These are phyloP conservation scores for Jimgerdemannia flammicorona DNA, from an alignment of 192 early-diverging fungal species.

Conservation along the genomic window DNA sequence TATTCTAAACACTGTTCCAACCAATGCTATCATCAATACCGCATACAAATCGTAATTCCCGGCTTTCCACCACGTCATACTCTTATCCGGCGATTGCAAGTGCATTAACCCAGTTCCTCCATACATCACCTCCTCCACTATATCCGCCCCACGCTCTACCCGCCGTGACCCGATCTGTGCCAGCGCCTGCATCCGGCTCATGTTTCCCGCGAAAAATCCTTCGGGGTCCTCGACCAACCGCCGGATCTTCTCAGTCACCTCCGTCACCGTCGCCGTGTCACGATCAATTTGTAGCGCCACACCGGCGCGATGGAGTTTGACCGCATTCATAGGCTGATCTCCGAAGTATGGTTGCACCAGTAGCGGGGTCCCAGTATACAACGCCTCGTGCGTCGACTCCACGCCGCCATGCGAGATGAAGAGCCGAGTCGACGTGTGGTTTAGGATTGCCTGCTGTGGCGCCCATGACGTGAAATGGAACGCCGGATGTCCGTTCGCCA, in stretches of 20 bases:
- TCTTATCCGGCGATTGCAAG: not conserved
- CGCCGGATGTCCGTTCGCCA: not conserved
- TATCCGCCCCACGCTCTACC: not conserved
- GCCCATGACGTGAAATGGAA: conserved; percentile 13
- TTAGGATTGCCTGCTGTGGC: conserved; percentile 27
- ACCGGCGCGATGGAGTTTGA: not conserved
- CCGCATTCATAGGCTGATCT: conserved; percentile 21
- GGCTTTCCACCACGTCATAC: not conserved
- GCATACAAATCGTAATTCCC: not conserved
- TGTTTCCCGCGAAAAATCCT: not conserved
- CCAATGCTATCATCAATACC: not conserved
- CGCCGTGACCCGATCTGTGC: not conserved
- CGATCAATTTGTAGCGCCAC: not conserved
- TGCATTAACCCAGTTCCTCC: not conserved
- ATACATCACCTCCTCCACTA: not conserved
- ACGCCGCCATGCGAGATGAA: conserved; percentile 30
- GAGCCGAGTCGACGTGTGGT: conserved; percentile 14
- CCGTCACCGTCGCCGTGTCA: not conserved
- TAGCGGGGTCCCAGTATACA: conserved; percentile 20
- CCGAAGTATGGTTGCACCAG: conserved; percentile 21
- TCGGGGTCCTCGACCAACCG: not conserved
- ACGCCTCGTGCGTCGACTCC: conserved; percentile 23
- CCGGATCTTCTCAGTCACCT: not conserved
- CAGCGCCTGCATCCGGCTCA: conserved; percentile 6
- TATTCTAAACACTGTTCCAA: not conserved